Base-by-base conservation (phyloP, 345 rosid species). In the Populus tremula region DNA sequence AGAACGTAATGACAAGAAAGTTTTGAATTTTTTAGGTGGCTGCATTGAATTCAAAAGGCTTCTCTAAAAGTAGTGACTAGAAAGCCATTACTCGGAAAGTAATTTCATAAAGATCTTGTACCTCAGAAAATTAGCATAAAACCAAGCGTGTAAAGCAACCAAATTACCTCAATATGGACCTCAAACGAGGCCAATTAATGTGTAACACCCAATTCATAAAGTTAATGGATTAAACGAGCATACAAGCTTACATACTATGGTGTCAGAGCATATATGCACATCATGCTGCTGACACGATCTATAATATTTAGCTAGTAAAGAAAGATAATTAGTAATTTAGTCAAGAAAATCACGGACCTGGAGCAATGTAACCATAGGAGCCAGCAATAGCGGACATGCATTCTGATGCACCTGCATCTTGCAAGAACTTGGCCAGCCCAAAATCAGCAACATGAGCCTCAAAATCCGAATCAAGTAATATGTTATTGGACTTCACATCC, bases 381-480 rank as follows among this genome's bases (percentile, higher is more conserved):
- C 98, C 98, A 23, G 97, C 98, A 5, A 94, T 82, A 11, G 92
- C 77, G 23, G 97, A 94, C 95, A 94, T 94, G 84, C 97, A 89
- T 81, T 94, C 97, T 0, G 98, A 94, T 25, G 92, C 88, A 62
- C 92, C 95, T 7, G 95, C 82, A 45, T 85, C 94, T 65, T 87
- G 93, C 71, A 95, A 80, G 90, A 95, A 91, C 91, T 93, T 95
- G 25, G 98, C 99, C 21, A 95, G 89, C 53, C 99, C 99, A 64
- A 95, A 95, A 83, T 93, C 99, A 17, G 98, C 98, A 5, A 95
- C 96, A 76, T 93, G 98, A 67, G 99, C 98, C 76, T 93, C 96
- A 18, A 84, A 90, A 50, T 91, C 88, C 3, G 92, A 88, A 84
- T 93, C 97, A 14, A 95, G 87, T 70, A 95, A 76, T 39, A 95